Conservation (phyloP, 106 monocot genomes). For the Narthecium ossifragum region DNA sequence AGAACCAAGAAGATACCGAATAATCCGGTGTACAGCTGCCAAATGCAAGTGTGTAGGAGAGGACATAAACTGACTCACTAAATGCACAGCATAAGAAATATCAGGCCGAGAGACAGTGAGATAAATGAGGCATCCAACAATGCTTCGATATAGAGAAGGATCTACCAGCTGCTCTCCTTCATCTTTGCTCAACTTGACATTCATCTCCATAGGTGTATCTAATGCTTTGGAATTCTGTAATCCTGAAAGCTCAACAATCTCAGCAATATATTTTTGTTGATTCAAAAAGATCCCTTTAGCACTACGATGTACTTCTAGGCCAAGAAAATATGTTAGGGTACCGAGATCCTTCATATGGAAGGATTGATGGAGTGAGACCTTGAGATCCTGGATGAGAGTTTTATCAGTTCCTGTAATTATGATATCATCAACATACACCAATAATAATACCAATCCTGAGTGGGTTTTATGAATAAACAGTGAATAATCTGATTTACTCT, state of each 20-base stretch:
- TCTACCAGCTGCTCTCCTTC: not conserved
- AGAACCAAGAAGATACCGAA: not conserved
- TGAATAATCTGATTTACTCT: not conserved
- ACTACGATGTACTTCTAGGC: not conserved
- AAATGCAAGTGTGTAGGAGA: not conserved
- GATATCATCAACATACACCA: slow-evolving; percentile 18
- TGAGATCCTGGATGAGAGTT: not conserved
- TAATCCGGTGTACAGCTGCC: not conserved
- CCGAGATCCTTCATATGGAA: slow-evolving; percentile 13
- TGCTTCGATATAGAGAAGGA: not conserved
- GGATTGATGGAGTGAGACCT: not conserved
- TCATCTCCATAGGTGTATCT: too few relatives aligned
- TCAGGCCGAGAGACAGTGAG: not conserved
- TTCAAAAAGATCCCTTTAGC: not conserved
- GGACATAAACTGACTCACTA: not conserved
- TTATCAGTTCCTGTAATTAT: not conserved
- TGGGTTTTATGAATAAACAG: not conserved
- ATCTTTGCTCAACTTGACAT: not conserved
- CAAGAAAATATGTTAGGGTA: slow-evolving; percentile 2
- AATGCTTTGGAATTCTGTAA: not conserved
- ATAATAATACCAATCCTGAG: not conserved
- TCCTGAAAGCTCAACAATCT: not conserved
- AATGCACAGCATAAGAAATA: not conserved
- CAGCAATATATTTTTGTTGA: slow-evolving; percentile 1
- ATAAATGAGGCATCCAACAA: not conserved